phyloP scores from a whole-genome alignment of 1,284 basidiomycete genomes.

The Puccinia polysora region DNA sequence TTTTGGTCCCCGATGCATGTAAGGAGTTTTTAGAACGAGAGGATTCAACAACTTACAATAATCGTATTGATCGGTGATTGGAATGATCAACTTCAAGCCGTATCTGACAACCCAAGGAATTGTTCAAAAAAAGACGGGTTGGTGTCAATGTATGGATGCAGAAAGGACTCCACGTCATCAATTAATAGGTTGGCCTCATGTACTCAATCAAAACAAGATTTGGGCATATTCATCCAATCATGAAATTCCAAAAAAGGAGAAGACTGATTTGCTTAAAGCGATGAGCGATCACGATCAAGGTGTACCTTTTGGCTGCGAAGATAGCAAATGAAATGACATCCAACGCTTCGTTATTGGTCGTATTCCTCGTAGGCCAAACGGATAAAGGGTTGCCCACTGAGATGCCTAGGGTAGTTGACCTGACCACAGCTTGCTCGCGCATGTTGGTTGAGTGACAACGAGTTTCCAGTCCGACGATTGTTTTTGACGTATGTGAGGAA shows the following conservation, averaged over 20 bases:
- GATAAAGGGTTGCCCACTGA: slow-evolving; percentile 52
- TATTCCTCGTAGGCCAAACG: slow-evolving; percentile 51
- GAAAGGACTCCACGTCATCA: neutral
- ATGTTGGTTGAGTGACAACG: too few species aligned
- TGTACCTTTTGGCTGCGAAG: slow-evolving; percentile 49
- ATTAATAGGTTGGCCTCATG: too few species aligned
- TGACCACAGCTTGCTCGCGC: slow-evolving; percentile 51
- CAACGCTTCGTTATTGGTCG: slow-evolving; percentile 52
- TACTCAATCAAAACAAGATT: too few species aligned
- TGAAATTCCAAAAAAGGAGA: too few species aligned
- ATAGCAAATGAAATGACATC: slow-evolving; percentile 54
- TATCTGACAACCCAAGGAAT: slow-evolving; percentile 46
- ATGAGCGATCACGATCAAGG: too few species aligned
- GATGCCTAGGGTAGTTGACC: slow-evolving; percentile 53
- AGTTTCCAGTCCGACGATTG: neutral
- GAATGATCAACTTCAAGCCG: slow-evolving; percentile 53
- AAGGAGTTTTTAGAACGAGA: too few species aligned
- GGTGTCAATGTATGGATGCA: neutral
- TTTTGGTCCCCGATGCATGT: neutral
- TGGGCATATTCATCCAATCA: too few species aligned
- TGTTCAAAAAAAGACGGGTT: neutral
- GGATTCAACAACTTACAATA: slow-evolving; percentile 48
- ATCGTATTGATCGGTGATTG: slow-evolving; percentile 53
- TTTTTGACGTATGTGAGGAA: neutral
- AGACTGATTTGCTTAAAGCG: too few species aligned